Base-by-base conservation (phyloP, 371 early-diverging fungal genomes). In the Mucor velutinosus region DNA sequence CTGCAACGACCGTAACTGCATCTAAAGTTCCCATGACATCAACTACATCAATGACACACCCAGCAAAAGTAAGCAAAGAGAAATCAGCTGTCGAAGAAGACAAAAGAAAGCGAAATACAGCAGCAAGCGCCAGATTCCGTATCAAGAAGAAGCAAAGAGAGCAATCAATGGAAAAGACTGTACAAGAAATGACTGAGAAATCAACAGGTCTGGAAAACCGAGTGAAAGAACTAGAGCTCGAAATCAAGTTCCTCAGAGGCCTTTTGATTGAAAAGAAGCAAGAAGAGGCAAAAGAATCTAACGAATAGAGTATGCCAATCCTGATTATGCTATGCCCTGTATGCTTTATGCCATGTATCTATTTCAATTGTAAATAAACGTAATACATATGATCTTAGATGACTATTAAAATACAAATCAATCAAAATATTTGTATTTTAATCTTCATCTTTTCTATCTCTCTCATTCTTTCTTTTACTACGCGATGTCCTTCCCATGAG, bases 61-160 rank as follows among this genome's bases (percentile, higher is more conserved):
- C 29, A 37, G 37, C 29, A 7, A 21, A 25, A 27, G 12, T 56
- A 23, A 51, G 21, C 21, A 51, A 51, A 62, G 69, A 69, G 41
- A 64, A 33, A 30, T n/a, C 21, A 2, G 15, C 58, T 6, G 32
- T 56, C 25, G 90, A 89, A 63, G 92, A 90, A 53, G 97, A 95
- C 72, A 96, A 96, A 78, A 86, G 97, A 45, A 81, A 88, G 29
- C 84, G 97, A 35, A 97, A 97, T 81, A 97, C 97, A 3, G 94
- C 92, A 6, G 97, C 97, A 0, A 94, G 95, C 1, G 97, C 97
- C 6, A 82, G 98, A 30, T 97, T 97, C 86, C 89, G 98, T 4
- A 85, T 94, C 45, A 95, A 95, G 86, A 97, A 97, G 76, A 93
- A 94, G 70, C 67, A 83, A 65, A 87, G 90, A 56, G 96, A 96